A percentile compares a stretch with the other conserved stretches of the same genome.
Evolutionary conservation across 2,329 filamentous ascomycete species (phyloP).

Genomic region (Orbilia blumenaviensis): DNA sequence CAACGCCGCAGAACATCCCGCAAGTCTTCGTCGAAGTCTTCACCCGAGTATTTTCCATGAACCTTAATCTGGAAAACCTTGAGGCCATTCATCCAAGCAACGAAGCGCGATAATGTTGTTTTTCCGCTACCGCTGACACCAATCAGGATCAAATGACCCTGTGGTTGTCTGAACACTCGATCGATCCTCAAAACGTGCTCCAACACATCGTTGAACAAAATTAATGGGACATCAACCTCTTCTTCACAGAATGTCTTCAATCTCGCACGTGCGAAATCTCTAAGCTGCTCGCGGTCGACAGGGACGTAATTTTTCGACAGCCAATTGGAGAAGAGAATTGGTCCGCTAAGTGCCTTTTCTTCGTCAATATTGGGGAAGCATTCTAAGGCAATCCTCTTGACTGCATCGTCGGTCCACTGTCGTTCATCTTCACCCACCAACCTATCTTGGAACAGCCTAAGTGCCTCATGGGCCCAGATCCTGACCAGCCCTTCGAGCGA

Average conservation of each 20-base stretch:
- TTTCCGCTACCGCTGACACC: slow-evolving; percentile 99
- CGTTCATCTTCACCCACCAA: slow-evolving; percentile 93
- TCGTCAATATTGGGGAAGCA: slow-evolving; percentile 97
- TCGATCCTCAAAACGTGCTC: slow-evolving; percentile 98
- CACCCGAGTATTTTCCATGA: slow-evolving; percentile 95
- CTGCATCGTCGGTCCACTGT: slow-evolving; percentile 90
- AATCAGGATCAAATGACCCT: slow-evolving; percentile 97
- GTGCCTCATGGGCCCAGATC: slow-evolving; percentile 97
- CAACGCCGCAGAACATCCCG: slow-evolving; percentile 91
- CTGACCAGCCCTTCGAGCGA: slow-evolving; percentile 90
- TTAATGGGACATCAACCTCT: slow-evolving; percentile 96
- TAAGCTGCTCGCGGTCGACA: slow-evolving; percentile 90
- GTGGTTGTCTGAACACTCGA: slow-evolving; percentile 96
- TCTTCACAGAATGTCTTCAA: slow-evolving; percentile 99
- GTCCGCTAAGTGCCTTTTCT: slow-evolving; percentile 83
- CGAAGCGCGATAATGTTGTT: slow-evolving; percentile 95
- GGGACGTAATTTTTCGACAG: slow-evolving; percentile 98
- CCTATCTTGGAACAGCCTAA: slow-evolving; percentile 96
- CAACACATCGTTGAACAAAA: slow-evolving; percentile 98
- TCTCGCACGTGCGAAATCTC: slow-evolving; percentile 96
- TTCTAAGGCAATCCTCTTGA: slow-evolving; percentile 84
- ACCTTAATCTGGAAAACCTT: slow-evolving; percentile 99
- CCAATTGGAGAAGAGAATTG: slow-evolving; percentile 99
- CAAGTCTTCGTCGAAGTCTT: slow-evolving; percentile 98
- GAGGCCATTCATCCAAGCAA: slow-evolving; percentile 99